These are phyloP conservation scores for Pythium aphanidermatum DNA, from an alignment of 352 stramenopile species.

Conservation along the genomic window DNA sequence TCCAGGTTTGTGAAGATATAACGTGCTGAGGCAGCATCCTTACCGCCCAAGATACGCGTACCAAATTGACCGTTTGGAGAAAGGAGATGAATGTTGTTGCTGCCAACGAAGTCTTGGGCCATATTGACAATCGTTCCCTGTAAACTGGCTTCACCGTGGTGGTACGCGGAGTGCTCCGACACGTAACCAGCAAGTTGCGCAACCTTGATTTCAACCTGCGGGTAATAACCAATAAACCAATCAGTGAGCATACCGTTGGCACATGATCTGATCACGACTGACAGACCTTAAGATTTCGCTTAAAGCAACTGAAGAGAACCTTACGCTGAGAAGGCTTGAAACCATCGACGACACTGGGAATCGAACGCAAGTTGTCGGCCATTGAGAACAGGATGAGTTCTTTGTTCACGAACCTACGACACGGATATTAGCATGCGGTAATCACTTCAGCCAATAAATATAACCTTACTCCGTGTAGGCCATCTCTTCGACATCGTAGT, in stretches of 20 bases:
- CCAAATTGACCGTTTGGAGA: conserved; percentile 96
- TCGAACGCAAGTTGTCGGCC: conserved; percentile 96
- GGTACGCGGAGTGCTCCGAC: conserved; percentile 98
- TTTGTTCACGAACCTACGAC: conserved; percentile 95
- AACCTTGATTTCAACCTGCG: conserved; percentile 80
- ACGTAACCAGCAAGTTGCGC: conserved; percentile 96
- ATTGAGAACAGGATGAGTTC: conserved; percentile 98
- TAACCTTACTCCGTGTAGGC: conserved; percentile 85
- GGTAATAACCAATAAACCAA: conserved; percentile 8
- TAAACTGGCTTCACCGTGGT: conserved; percentile 96
- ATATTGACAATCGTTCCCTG: conserved; percentile 96
- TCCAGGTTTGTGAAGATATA: conserved; percentile 95
- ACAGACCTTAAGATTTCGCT: conserved; percentile 94
- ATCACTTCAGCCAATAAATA: neutral
- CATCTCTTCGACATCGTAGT: conserved; percentile 91
- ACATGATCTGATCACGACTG: neutral
- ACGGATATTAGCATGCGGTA: too few relatives aligned
- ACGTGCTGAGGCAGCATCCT: conserved; percentile 91
- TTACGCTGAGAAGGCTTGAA: conserved; percentile 99
- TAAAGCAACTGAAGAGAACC: conserved; percentile 97
- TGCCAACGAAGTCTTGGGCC: conserved; percentile 98
- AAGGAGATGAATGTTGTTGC: conserved; percentile 97
- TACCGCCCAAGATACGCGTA: conserved; percentile 95
- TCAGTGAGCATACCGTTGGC: neutral
- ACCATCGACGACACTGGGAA: conserved; percentile 95